Conservation (phyloP, 371 early-diverging fungal genomes). For the Apophysomyces ossiformis region DNA sequence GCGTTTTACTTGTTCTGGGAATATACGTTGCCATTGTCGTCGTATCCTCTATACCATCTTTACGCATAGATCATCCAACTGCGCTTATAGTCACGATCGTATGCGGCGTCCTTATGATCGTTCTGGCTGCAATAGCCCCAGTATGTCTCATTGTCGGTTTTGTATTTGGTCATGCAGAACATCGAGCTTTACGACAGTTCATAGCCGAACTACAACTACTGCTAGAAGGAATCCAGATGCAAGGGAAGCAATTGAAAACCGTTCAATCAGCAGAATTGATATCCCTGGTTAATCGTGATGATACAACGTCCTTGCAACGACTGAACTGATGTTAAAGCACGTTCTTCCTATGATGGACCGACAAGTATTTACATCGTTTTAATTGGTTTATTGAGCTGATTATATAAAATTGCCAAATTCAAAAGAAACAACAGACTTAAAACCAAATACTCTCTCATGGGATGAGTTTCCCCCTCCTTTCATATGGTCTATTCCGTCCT, state of each 20-base stretch:
- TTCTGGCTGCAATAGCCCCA: constrained; percentile 19
- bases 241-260: neutral
- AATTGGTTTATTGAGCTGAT: no score
- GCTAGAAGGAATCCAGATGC: constrained; percentile 8
- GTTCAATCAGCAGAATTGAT: neutral
- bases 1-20: constrained; percentile 20
- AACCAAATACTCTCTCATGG: no score
- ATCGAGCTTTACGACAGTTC: constrained; percentile 37
- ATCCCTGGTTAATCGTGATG: neutral
- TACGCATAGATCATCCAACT: neutral
- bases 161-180: constrained; percentile 46
- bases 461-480: no score
- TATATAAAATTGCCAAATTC: no score
- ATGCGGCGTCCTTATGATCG: constrained; percentile 23
- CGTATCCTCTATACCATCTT: neutral
- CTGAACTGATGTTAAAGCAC: neutral
- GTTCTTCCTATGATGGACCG: neutral
- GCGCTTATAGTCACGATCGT: constrained; percentile 17
- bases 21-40: constrained; percentile 21
- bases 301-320: neutral
- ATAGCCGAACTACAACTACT: constrained; percentile 31
- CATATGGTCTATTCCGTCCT: no score
- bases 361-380: no score
- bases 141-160: constrained; percentile 48
- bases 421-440: no score